Evolutionary conservation across 768 basidiomycete genomes (phyloP), one percentile per base, ranked within the genome.

Genomic region (Clitopilus hobsonii): DNA sequence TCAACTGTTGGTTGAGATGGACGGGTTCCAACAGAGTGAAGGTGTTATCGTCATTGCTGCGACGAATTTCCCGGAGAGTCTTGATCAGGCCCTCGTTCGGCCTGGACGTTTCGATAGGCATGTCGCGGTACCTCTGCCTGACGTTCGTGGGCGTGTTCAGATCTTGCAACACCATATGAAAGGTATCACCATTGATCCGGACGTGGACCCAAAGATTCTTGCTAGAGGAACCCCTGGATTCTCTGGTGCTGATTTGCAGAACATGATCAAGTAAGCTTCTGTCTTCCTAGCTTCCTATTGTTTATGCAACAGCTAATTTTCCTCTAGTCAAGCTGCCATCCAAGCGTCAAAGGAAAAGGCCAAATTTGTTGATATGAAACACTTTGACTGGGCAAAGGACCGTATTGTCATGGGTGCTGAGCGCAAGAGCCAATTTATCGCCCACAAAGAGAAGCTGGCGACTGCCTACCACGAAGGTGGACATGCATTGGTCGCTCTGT

Each of bases 321-420:
- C 14, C 29, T 54, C 25, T 54, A 86, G 86, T 63, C 83, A 91
- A 77, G 97, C 97, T 13, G 97, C 97, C 3, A 91, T 98, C 53
- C 91, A 96, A 68, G 97, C 97, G 8, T 86, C 93, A 11, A 86
- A 91, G 63, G 91, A 98, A 61, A 84, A 81, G 6, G 87, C 83
- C 38, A 78, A 74, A 49, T 79, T 83, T 57, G 94, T 99, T 5
- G 72, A 71, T 22, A 69, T 90, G 56, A 84, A 79, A 59, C 94
- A 99, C 68, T 91, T 98, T 67, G 96, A 98, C 74, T 99, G 97
- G 97, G 97, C 97, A 11, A 97, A 92, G 89, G 93, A 96, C 70
- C 89, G 93, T 54, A 98, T 98, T 57, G 73, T 97, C 58, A 95
- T 99, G 94, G 97, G 97, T 38, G 92, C 91, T 6, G 96, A 98